Evolutionary conservation across 768 basidiomycete species (phyloP).

Genomic region (Mycena venus): DNA sequence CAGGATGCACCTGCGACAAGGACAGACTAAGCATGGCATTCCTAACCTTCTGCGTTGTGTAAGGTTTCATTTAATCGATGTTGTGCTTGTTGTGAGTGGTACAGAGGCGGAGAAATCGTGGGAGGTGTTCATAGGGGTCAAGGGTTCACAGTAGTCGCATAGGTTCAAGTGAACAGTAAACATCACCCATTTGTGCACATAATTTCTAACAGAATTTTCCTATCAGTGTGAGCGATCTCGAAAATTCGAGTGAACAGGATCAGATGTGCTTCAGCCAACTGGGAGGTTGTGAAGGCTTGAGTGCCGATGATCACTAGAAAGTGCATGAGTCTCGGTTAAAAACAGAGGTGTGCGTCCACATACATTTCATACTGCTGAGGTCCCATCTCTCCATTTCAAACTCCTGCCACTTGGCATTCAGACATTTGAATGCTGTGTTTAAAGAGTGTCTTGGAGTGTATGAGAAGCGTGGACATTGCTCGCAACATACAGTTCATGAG

Average conservation of each 20-base stretch:
- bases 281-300: no score
- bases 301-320: constrained; percentile 34
- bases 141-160: constrained; percentile 26
- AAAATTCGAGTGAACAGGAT: constrained; percentile 40
- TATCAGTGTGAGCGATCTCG: constrained; percentile 16
- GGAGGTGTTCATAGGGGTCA: constrained; percentile 42
- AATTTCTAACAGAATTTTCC: constrained; percentile 25
- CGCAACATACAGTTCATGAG: constrained; percentile 40
- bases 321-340: not conserved
- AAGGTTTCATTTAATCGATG: constrained; percentile 22
- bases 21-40: constrained; percentile 42
- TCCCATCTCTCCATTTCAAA: constrained; percentile 5
- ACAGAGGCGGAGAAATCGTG: constrained; percentile 37
- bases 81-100: constrained; percentile 38
- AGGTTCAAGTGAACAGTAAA: constrained; percentile 23
- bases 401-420: no score
- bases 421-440: constrained; percentile 4
- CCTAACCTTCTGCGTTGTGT: constrained; percentile 8
- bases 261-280: constrained; percentile 40
- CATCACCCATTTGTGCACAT: not conserved
- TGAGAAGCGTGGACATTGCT: constrained; percentile 33
- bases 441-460: constrained; percentile 4
- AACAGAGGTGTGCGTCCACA: not conserved
- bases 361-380: constrained; percentile 1
- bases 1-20: constrained; percentile 32